phyloP scores from a whole-genome alignment of 163 green algal species.

The Scenedesmus sp. region DNA sequence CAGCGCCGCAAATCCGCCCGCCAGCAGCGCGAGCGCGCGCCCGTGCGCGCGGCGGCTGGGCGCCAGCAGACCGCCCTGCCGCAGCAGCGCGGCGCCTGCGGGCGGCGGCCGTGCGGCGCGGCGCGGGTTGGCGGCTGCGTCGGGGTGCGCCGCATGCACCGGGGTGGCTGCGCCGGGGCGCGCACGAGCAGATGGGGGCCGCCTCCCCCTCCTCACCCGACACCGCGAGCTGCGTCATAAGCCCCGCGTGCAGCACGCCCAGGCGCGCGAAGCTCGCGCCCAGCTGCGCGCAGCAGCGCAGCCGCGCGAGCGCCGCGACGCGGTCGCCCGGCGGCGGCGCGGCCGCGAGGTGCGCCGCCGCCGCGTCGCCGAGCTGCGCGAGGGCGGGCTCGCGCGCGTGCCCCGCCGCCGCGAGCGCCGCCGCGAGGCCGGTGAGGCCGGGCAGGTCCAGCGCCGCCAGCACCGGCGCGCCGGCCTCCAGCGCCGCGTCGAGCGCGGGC shows the following conservation, averaged over 20 bases:
- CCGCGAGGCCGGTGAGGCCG: constrained; percentile 11
- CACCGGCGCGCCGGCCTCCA: not conserved
- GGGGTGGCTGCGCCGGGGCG: not conserved
- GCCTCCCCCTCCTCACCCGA: not conserved
- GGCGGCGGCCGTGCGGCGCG: not conserved
- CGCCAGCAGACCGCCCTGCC: not conserved
- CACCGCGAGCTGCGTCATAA: constrained; percentile 16
- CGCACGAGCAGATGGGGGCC: not conserved
- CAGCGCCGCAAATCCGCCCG: constrained; percentile 24
- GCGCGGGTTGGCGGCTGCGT: not conserved
- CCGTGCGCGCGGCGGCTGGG: not conserved
- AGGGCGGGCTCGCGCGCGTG: not conserved
- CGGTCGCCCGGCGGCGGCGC: not conserved
- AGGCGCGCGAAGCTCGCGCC: constrained; percentile 2
- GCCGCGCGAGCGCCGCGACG: not conserved
- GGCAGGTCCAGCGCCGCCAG: not conserved
- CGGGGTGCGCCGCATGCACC: not conserved
- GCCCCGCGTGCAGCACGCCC: not conserved
- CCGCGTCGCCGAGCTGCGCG: not conserved
- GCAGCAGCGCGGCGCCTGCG: constrained; percentile 12
- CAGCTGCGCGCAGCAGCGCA: not conserved
- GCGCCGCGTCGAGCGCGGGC: constrained; percentile 2
- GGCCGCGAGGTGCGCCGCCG: not conserved
- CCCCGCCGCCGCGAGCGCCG: constrained; percentile 17
- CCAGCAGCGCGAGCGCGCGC: not conserved